Percentiles rank a stretch among this genome's conserved stretches.
phyloP scores from a whole-genome alignment of 2,329 filamentous ascomycete species.

The Fusarium sp. region DNA sequence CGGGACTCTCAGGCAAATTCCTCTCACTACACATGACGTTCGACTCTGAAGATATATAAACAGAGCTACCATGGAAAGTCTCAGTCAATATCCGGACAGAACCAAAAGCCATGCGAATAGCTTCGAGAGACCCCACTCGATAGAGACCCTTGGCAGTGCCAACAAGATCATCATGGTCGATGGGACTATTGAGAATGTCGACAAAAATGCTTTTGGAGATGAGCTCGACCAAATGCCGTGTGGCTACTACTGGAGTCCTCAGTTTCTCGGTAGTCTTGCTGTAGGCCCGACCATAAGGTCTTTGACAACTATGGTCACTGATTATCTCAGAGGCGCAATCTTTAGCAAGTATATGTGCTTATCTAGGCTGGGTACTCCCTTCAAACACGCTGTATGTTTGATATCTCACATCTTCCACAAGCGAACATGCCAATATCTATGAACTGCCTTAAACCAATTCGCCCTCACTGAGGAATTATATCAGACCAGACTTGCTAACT shows the following conservation, averaged over 20 bases:
- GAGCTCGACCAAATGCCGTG: constrained; percentile 56
- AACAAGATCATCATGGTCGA: constrained; percentile 55
- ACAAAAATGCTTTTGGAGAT: constrained; percentile 59
- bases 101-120: not conserved
- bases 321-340: constrained; percentile 49
- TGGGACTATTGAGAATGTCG: constrained; percentile 59
- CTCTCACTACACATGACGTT: not conserved
- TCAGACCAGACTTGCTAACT: constrained; percentile 8
- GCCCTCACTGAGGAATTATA: not conserved
- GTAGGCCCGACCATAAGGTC: constrained; percentile 37
- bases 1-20: not conserved
- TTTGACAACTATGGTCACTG: not conserved
- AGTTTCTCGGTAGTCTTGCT: constrained; percentile 58
- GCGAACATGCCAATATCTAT: not conserved
- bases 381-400: constrained; percentile 53
- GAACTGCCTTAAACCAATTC: not conserved
- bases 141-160: constrained; percentile 29
- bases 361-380: constrained; percentile 54
- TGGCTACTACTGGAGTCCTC: constrained; percentile 57
- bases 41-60: not conserved
- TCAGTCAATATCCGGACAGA: not conserved
- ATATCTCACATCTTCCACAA: too few species aligned
- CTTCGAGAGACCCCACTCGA: constrained; percentile 1
- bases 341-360: constrained; percentile 52
- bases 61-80: not conserved